Evolutionary conservation across 208 protist genomes (phyloP).

Genomic region (Acanthamoeba healyi): DNA sequence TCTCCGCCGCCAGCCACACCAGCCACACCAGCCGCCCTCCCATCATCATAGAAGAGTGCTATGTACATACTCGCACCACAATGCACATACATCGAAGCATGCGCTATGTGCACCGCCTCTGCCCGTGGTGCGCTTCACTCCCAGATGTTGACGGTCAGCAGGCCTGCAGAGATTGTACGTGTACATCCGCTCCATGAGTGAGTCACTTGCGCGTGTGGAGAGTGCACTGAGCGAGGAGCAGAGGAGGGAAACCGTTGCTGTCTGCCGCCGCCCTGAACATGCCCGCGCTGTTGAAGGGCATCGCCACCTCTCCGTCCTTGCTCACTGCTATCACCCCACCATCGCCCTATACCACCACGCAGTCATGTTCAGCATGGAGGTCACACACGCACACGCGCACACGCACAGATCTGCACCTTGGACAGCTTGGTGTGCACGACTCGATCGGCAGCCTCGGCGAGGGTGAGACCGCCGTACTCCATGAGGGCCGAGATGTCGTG

Average conservation of each 20-base stretch:
- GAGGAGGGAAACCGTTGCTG: neutral
- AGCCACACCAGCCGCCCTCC: too few species aligned
- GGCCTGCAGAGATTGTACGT: too few species aligned
- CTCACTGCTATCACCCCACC: conserved; percentile 81
- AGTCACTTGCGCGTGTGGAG: neutral
- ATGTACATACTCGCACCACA: too few species aligned
- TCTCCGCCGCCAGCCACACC: too few species aligned
- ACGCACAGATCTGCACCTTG: neutral
- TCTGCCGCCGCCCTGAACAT: conserved; percentile 79
- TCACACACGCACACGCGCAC: too few species aligned
- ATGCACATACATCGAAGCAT: too few species aligned
- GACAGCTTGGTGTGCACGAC: conserved; percentile 62
- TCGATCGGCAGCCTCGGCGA: conserved; percentile 74
- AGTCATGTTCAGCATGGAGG: too few species aligned
- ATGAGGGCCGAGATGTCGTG: conserved; percentile 76
- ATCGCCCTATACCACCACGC: conserved; percentile 60
- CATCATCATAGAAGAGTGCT: too few species aligned
- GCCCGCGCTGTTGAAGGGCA: conserved; percentile 81
- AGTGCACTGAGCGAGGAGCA: too few species aligned
- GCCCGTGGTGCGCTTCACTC: too few species aligned
- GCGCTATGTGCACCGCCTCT: too few species aligned
- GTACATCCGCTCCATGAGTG: too few species aligned
- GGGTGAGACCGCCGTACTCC: conserved; percentile 63
- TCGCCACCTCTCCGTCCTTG: conserved; percentile 77
- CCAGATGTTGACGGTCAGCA: neutral